Base-by-base conservation (phyloP, 2,329 filamentous ascomycete species). In the Zymoseptoria crescenta region DNA sequence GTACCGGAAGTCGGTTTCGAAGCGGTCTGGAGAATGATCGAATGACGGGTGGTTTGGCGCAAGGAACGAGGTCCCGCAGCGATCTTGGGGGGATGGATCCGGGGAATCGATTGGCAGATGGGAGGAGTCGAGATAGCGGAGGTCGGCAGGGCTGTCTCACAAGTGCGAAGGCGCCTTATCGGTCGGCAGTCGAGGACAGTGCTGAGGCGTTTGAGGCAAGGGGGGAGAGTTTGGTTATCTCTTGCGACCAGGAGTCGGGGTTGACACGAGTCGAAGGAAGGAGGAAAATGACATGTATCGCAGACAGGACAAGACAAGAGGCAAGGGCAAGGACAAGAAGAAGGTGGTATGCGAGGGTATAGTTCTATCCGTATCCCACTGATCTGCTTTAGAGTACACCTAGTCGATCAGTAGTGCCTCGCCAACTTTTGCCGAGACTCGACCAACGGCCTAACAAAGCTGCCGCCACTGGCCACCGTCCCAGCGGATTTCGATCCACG, bases 11-110 rank as follows among this genome's bases (percentile, higher is more conserved):
- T 30, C 56, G 52, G 61, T 56, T 57, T 65, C 64, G 66, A 62
- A 62, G 67, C 67, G 67, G 67, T 69, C 66, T 68, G 66, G 59
- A 64, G 59, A 65, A 16, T 45, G 35, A 45, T 45, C 16, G 35
- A 45, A 45, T 45, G 35, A 45, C 16, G 35, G 35, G n/a, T 45
- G 13, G 35, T 45, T 45, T 45, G 63, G 58, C 61, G 66, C 65
- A 67, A 68, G 65, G 67, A 62, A 65, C 55, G 56, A 57, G 61
- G 60, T 61, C 56, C 45, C 27, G 48, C 29, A 49, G 55, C 59
- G 61, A 59, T 62, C 51, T 41, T 49, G 24, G n/a, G 52, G 52
- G 54, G 50, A 55, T 28, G 50, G 53, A 28, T 52, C 35, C 51
- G 35, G 54, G 56, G 52, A 24, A 27, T 52, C 55, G 49, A 45